Evolutionary conservation across 768 basidiomycete genomes (phyloP).

Genomic region (Kwoniella mangroviensis): DNA sequence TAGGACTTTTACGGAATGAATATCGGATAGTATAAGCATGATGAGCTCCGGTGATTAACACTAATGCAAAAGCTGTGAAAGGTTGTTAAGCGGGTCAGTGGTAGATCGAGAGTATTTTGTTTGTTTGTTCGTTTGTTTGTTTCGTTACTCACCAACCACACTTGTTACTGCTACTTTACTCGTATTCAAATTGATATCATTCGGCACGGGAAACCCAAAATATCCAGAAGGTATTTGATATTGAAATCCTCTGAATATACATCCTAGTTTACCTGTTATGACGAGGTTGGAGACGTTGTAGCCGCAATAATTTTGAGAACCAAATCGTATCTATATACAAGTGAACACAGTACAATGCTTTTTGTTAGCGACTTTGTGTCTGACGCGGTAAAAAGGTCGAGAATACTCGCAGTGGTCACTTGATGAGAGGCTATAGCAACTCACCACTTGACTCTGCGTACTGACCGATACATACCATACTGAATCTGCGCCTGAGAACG

Average conservation of each 20-base stretch:
- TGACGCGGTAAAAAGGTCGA: too few species aligned
- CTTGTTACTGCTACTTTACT: constrained; percentile 41
- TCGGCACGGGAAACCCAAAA: constrained; percentile 45
- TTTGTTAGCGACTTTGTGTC: too few species aligned
- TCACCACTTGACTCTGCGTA: constrained; percentile 37
- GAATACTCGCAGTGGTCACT: too few species aligned
- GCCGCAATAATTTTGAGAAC: constrained; percentile 39
- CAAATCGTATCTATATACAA: constrained; percentile 16
- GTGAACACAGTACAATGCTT: too few species aligned
- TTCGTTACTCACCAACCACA: constrained; percentile 24
- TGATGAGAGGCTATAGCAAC: background rate
- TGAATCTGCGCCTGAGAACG: constrained; percentile 44
- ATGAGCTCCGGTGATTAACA: constrained; percentile 32
- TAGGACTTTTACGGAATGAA: constrained; percentile 34
- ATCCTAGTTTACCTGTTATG: constrained; percentile 45
- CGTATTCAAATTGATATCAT: constrained; percentile 37
- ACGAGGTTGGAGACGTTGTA: constrained; percentile 50
- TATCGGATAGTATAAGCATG: constrained; percentile 50
- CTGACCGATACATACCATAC: constrained; percentile 48
- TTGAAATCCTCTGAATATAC: constrained; percentile 43
- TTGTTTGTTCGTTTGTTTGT: background rate
- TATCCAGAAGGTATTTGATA: constrained; percentile 45
- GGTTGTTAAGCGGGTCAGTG: background rate
- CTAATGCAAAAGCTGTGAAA: constrained; percentile 38
- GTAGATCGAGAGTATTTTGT: too few species aligned